phyloP scores from a whole-genome alignment of 805 yeast species.

The Starmera quercuum region DNA sequence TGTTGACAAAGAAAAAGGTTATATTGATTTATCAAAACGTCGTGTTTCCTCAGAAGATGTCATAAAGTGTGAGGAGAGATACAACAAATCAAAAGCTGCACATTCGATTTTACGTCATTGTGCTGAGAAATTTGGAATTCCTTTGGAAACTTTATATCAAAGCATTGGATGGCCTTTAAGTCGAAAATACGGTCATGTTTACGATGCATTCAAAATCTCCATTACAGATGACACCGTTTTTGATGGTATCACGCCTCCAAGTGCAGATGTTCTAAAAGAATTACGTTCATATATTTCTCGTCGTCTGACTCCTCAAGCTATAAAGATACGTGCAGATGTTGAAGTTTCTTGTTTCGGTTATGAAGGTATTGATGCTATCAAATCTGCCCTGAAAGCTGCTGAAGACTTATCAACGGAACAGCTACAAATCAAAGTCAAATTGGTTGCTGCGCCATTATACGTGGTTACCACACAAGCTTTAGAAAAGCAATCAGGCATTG shows the following conservation, averaged over 20 bases:
- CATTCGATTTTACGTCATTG: constrained; percentile 98
- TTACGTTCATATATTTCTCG: constrained; percentile 81
- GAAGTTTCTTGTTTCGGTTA: constrained; percentile 96
- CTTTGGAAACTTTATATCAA: constrained; percentile 80
- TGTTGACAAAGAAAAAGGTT: constrained; percentile 98
- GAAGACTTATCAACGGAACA: constrained; percentile 78
- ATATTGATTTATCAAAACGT: constrained; percentile 95
- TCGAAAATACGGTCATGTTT: constrained; percentile 92
- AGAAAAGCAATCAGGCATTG: constrained; percentile 86
- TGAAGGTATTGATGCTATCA: constrained; percentile 97
- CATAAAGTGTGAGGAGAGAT: constrained; percentile 94
- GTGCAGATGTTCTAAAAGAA: constrained; percentile 71
- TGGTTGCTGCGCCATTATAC: constrained; percentile 96
- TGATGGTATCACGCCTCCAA: constrained; percentile 68
- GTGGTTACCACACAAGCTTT: constrained; percentile 89
- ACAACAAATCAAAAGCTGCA: constrained; percentile 93
- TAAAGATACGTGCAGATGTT: constrained; percentile 96
- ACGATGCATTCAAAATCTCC: constrained; percentile 94
- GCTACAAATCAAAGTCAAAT: constrained; percentile 84
- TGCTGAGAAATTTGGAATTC: constrained; percentile 89
- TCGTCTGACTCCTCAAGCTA: constrained; percentile 96
- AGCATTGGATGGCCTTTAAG: constrained; percentile 96
- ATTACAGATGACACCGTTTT: constrained; percentile 85
- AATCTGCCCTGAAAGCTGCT: constrained; percentile 79
- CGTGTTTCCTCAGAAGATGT: constrained; percentile 98